A percentile compares a stretch with the other conserved stretches of the same genome.
These are phyloP conservation scores for Scheffersomyces titani DNA, from an alignment of 1,139 yeast genomes.

Conservation along the genomic window DNA sequence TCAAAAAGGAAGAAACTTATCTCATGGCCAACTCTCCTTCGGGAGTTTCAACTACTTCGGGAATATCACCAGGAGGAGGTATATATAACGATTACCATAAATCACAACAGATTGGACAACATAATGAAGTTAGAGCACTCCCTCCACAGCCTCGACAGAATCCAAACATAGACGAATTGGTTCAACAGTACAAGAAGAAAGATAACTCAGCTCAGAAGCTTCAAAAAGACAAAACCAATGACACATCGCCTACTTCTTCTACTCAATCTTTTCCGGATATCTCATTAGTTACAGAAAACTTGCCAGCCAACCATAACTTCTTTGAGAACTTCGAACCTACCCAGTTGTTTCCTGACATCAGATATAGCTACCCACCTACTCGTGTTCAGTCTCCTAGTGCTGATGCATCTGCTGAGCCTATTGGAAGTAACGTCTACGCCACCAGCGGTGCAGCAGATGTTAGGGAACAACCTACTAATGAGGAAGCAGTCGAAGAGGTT, in stretches of 20 bases:
- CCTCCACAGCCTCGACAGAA: background rate
- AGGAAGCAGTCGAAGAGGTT: constrained; percentile 7
- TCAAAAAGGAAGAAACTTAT: constrained; percentile 3
- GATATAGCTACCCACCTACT: constrained; percentile 37
- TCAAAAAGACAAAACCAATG: constrained; percentile 16
- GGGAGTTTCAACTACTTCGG: constrained; percentile 20
- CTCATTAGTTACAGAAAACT: constrained; percentile 46
- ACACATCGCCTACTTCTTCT: constrained; percentile 42
- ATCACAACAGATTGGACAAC: background rate
- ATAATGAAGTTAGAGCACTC: background rate
- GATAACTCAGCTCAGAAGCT: constrained; percentile 3
- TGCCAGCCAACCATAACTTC: constrained; percentile 42
- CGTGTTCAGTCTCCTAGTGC: constrained; percentile 37
- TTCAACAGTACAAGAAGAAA: constrained; percentile 27
- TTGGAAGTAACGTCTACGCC: constrained; percentile 17
- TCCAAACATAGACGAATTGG: constrained; percentile 33
- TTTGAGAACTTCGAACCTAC: constrained; percentile 52
- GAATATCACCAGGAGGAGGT: constrained; percentile 35
- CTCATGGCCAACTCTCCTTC: constrained; percentile 13
- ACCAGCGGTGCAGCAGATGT: constrained; percentile 6
- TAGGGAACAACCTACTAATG: constrained; percentile 6
- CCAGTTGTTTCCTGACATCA: constrained; percentile 46
- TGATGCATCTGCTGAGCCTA: constrained; percentile 1
- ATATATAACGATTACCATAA: constrained; percentile 13
- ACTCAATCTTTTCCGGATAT: constrained; percentile 47